phyloP scores from a whole-genome alignment of 2,329 filamentous ascomycete species.

The Zymoseptoria tritici region DNA sequence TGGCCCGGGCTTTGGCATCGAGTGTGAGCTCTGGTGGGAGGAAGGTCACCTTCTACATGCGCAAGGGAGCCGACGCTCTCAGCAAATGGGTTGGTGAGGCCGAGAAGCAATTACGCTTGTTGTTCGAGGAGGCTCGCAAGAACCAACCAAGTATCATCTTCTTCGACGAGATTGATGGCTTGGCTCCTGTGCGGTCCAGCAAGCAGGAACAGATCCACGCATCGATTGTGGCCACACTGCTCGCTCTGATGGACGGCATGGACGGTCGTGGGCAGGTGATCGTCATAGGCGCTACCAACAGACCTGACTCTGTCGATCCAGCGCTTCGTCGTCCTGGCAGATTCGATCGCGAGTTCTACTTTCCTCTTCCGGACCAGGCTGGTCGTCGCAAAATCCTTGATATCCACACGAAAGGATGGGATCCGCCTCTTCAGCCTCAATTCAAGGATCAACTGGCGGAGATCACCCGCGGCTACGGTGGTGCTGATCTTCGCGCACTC shows the following conservation, averaged over 20 bases:
- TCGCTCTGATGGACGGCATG: constrained; percentile 96
- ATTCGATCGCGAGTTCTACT: constrained; percentile 97
- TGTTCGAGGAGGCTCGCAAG: constrained; percentile 92
- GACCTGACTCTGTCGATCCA: constrained; percentile 92
- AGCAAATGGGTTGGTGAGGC: constrained; percentile 99
- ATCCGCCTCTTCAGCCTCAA: constrained; percentile 59
- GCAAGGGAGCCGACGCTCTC: constrained; percentile 92
- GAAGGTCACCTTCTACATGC: constrained; percentile 99
- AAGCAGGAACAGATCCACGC: constrained; percentile 99
- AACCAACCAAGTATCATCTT: constrained; percentile 99
- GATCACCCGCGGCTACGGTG: constrained; percentile 91
- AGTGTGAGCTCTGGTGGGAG: constrained; percentile 80
- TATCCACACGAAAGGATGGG: constrained; percentile 94
- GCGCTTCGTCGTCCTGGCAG: constrained; percentile 88
- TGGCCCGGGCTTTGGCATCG: constrained; percentile 86
- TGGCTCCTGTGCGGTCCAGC: constrained; percentile 91
- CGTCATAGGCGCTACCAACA: constrained; percentile 96
- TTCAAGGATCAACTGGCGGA: constrained; percentile 83
- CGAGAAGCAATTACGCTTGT: constrained; percentile 82
- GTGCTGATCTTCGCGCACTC: constrained; percentile 85
- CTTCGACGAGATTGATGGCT: constrained; percentile 96
- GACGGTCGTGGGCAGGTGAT: constrained; percentile 97
- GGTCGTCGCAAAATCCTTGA: constrained; percentile 81
- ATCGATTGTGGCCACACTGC: constrained; percentile 89
- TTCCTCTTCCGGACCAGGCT: constrained; percentile 76